Base-by-base conservation (phyloP, 768 basidiomycete species). In the Roridomyces roridus region DNA sequence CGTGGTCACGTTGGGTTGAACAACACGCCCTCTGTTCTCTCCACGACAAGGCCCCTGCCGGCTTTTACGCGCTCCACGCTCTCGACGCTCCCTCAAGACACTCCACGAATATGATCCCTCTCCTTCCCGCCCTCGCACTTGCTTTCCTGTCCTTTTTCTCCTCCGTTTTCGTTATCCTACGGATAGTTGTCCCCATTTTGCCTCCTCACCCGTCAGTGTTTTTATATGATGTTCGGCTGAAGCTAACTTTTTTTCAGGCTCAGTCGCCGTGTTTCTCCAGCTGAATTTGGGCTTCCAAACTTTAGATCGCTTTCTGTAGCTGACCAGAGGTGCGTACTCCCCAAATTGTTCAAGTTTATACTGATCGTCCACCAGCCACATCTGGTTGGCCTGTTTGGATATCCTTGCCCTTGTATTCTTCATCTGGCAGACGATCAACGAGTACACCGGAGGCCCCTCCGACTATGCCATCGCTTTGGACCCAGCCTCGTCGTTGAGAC, bases 91-190 rank as follows among this genome's bases (percentile, higher is more conserved):
- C 60, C 75, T 78, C 74, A 77, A 78, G 70, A 70, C 49, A 46
- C 55, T 65, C 64, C 35, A 72, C 69, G 67, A 70, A 67, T 53
- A 90, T 90, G 87, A 77, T 89, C 65, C 85, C 88, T 49, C 82
- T 91, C 69, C 72, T 86, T 70, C 84, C 85, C 37, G 78, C 87
- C 49, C 76, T 92, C 65, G 80, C 80, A 43, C 82, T 91, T 65
- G 83, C 84, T 72, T 80, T 91, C 68, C 55, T 88, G 64, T 91
- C 90, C 50, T 88, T 91, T 76, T 69, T 85, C 67, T 81, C 81
- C 68, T 91, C 90, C 42, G 86, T 80, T 67, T 91, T 89, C 67
- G 81, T 90, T 65, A 83, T 92, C 73, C 83, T 91, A 67, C 86
- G 87, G 69, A 87, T 89, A 69, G 68, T 91, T 66, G 78, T 90